Evolutionary conservation across 208 protist genomes (phyloP).

Genomic region (Herpetomonas samuelpessoai): DNA sequence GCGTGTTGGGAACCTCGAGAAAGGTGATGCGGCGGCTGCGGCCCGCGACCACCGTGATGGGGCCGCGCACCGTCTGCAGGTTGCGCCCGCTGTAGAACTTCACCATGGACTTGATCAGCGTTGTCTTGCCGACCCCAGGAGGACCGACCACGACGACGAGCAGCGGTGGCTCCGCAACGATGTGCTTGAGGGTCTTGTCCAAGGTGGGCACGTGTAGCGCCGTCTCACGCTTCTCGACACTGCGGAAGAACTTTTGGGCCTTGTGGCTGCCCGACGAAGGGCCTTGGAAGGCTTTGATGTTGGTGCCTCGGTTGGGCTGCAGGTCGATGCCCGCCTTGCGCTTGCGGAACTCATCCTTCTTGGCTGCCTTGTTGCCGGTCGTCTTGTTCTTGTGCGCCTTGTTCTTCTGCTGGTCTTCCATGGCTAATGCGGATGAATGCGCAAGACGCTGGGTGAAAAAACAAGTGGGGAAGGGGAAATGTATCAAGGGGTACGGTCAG

Average conservation of each 20-base stretch:
- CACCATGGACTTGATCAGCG: constrained; percentile 97
- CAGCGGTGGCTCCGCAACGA: constrained; percentile 90
- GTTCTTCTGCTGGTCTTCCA: constrained; percentile 69
- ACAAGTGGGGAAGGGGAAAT: no score
- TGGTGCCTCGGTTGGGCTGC: constrained; percentile 89
- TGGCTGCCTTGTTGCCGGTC: constrained; percentile 83
- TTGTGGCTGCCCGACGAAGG: constrained; percentile 65
- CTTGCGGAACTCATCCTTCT: constrained; percentile 87
- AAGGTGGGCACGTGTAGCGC: constrained; percentile 76
- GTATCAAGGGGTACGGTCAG: no score
- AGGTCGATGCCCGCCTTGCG: constrained; percentile 86
- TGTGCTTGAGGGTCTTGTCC: constrained; percentile 84
- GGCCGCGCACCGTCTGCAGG: constrained; percentile 93
- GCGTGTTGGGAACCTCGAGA: constrained; percentile 97
- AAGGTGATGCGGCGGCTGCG: constrained; percentile 96
- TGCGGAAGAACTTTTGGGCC: constrained; percentile 78
- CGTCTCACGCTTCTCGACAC: constrained; percentile 85
- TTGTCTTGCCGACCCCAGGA: constrained; percentile 96
- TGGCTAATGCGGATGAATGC: no score
- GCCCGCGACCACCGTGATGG: constrained; percentile 97
- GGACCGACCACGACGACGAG: constrained; percentile 97
- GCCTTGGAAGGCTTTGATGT: constrained; percentile 91
- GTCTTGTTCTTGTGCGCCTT: constrained; percentile 88
- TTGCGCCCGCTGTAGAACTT: constrained; percentile 97
- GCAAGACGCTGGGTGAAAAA: no score